Percentiles rank a stretch among this genome's conserved stretches.
phyloP scores from a whole-genome alignment of 805 yeast genomes.

The Lipomyces yamadae region DNA sequence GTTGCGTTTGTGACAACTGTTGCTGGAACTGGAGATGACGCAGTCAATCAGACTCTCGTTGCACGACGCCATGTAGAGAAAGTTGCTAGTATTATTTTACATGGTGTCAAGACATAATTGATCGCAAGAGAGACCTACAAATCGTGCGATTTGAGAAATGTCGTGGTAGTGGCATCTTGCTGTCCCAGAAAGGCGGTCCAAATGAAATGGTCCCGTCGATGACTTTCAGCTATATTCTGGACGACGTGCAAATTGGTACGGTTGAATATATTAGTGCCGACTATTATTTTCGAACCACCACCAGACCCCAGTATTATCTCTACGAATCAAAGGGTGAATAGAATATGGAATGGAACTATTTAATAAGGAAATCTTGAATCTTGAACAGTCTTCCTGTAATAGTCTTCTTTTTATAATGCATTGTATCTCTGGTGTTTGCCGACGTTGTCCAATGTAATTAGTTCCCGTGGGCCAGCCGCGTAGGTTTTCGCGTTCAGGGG shows the following conservation, averaged over 20 bases:
- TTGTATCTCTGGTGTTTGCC: background rate
- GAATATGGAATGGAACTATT: background rate
- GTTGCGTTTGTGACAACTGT: slow-evolving; percentile 20
- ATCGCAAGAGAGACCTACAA: background rate
- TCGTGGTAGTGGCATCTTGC: background rate
- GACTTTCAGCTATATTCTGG: background rate
- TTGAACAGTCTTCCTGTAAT: background rate
- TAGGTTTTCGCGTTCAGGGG: background rate
- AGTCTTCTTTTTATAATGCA: background rate
- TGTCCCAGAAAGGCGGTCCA: background rate
- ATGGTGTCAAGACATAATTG: background rate
- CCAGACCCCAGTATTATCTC: background rate
- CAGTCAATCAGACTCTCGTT: slow-evolving; percentile 14
- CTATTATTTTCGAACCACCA: background rate
- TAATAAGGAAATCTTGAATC: background rate
- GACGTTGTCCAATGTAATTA: no score
- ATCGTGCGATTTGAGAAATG: background rate
- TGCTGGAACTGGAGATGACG: slow-evolving; percentile 13
- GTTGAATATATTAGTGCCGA: background rate
- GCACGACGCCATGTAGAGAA: slow-evolving; percentile 24
- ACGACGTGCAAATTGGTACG: no score
- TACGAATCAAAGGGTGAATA: background rate
- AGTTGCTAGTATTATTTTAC: slow-evolving; percentile 21
- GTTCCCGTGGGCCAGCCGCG: background rate
- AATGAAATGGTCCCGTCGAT: background rate